A percentile compares a stretch with the other conserved stretches of the same genome.
Evolutionary conservation across 495 filamentous ascomycete genomes (phyloP).

Genomic region (Penicillium malachiteum): DNA sequence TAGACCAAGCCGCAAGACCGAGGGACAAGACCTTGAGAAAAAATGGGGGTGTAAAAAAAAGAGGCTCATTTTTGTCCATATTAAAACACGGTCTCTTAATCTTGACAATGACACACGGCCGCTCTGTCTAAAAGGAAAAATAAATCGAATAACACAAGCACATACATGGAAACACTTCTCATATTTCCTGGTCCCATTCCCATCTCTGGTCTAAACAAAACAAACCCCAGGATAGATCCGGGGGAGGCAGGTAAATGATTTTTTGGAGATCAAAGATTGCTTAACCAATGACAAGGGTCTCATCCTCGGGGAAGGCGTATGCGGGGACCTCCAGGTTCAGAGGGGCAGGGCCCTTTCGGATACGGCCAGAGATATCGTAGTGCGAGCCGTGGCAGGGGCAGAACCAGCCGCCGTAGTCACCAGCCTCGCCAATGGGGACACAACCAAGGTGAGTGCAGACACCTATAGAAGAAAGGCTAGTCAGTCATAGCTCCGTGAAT

Average conservation of each 20-base stretch:
- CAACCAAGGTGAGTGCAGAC: conserved; percentile 99
- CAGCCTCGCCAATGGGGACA: conserved; percentile 97
- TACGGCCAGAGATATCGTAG: conserved; percentile 98
- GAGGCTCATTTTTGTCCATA: conserved; percentile 47
- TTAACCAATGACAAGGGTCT: conserved; percentile 77
- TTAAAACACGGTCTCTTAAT: conserved; percentile 50
- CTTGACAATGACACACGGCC: conserved; percentile 42
- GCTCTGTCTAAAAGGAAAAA: conserved; percentile 42
- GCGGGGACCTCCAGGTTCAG: conserved; percentile 92
- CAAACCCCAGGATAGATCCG: conserved; percentile 1
- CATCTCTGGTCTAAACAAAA: conserved; percentile 24
- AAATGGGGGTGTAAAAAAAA: conserved; percentile 27
- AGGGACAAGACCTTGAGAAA: conserved; percentile 13
- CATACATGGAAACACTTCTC: conserved; percentile 29
- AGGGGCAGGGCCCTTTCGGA: conserved; percentile 92
- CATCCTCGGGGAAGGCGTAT: conserved; percentile 84
- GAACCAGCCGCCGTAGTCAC: conserved; percentile 99
- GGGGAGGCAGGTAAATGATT: conserved; percentile 4
- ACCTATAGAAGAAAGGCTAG: conserved; percentile 45
- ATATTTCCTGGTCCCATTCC: conserved; percentile 11
- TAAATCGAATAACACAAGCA: conserved; percentile 28
- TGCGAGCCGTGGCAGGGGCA: conserved; percentile 99
- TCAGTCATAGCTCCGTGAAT: conserved; percentile 9
- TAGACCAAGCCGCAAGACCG: conserved; percentile 20
- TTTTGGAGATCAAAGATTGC: conserved; percentile 17